A percentile compares a stretch with the other conserved stretches of the same genome.
Evolutionary conservation across 306 rosid species (phyloP).

Genomic region (Phaseolus lunatus): DNA sequence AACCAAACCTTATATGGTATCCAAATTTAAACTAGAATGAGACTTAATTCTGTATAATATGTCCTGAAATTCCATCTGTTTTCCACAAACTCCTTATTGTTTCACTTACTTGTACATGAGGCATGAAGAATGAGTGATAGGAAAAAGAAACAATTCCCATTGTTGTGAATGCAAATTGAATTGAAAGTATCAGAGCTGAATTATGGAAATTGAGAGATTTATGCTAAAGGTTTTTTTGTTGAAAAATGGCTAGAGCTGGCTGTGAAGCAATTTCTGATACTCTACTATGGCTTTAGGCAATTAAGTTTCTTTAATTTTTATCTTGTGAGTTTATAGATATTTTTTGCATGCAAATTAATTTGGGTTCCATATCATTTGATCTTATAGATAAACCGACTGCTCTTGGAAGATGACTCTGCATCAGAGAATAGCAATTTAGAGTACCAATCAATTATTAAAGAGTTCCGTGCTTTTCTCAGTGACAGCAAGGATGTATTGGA

Average conservation of each 20-base stretch:
- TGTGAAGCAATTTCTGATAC: not conserved
- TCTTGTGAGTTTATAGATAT: slow-evolving; percentile 25
- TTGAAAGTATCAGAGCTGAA: not conserved
- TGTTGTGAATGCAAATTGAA: not conserved
- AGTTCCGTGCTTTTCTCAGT: slow-evolving; percentile 94
- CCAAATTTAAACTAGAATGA: slow-evolving; percentile 17
- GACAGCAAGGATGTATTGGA: slow-evolving; percentile 95
- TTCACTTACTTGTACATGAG: slow-evolving; percentile 9
- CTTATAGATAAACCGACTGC: slow-evolving; percentile 82
- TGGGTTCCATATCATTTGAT: slow-evolving; percentile 42
- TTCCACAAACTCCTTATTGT: not conserved
- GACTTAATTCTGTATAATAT: slow-evolving; percentile 31
- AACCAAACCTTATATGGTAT: slow-evolving; percentile 22
- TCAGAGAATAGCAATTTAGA: slow-evolving; percentile 70
- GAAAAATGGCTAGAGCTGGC: not conserved
- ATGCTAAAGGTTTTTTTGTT: slow-evolving; percentile 29
- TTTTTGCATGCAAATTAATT: slow-evolving; percentile 40
- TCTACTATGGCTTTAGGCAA: slow-evolving; percentile 15
- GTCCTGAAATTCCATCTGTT: not conserved
- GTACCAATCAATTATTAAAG: slow-evolving; percentile 79
- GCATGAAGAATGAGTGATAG: not conserved
- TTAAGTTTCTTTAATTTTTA: slow-evolving; percentile 32
- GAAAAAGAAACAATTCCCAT: not conserved
- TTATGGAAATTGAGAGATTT: not conserved
- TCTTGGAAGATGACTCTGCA: slow-evolving; percentile 91